Evolutionary conservation across 495 filamentous ascomycete genomes (phyloP), one percentile per base, ranked within the genome.

Genomic region (Cladorrhinum samala): DNA sequence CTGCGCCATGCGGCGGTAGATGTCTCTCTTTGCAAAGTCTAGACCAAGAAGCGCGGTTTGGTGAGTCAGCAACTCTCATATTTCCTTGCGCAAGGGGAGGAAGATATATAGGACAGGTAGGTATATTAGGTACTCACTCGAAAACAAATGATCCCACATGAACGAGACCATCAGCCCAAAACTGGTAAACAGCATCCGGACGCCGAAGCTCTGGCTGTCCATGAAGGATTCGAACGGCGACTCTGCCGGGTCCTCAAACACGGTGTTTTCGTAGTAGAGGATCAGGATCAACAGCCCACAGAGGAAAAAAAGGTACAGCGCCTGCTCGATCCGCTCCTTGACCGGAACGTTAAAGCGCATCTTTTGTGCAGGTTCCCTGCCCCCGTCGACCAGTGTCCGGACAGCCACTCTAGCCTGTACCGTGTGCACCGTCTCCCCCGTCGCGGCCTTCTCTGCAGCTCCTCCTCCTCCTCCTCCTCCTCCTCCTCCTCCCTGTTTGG

Each of bases 121-220:
- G n/a, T n/a, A n/a, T n/a, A n/a, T n/a, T n/a, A n/a, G n/a, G n/a
- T n/a, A 46, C 50, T 11, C 14, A 65, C 65, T 70, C 53, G 45
- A 62, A 46, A 54, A 63, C 27, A 61, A 62, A 9, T 53, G 45
- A 17, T 62, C 64, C 72, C 72, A 75, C 52, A 73, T 65, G 9
- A 69, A 59, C 19, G 62, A 63, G 6, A 75, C 63, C 13, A 73
- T 20, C 8, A 72, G 63, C 50, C 68, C 73, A 11, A 67, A 46
- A 9, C 51, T 55, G 0, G 73, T 69, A 36, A 75, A 72, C 16
- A 77, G 37, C 45, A 77, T 75, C 24, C 62, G 50, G n/a, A 69
- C 66, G 4, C 73, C 73, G 41, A 74, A 75, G 5, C 52, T 55
- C 41, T 70, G 60, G 49, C 69, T 66, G 57, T 68, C 63, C 60